Percentiles rank a stretch among this genome's conserved stretches.
Evolutionary conservation across 768 basidiomycete species (phyloP).

Genomic region (Nidularia pulvinata): DNA sequence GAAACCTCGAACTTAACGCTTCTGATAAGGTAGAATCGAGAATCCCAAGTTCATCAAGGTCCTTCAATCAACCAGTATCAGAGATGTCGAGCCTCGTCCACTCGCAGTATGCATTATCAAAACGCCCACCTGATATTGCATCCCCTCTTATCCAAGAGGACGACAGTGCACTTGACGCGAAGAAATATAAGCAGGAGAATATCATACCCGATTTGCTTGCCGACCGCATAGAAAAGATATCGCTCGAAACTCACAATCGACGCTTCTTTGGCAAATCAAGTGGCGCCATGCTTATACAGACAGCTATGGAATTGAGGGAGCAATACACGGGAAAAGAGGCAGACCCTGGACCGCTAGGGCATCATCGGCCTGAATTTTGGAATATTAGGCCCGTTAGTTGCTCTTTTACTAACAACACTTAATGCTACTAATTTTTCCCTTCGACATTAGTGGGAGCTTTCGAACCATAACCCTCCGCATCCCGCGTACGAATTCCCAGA

Average conservation of each 20-base stretch:
- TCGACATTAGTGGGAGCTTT: constrained; percentile 32
- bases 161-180: constrained; percentile 6
- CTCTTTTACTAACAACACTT: neutral
- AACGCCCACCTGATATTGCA: constrained; percentile 17
- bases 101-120: too few relatives aligned
- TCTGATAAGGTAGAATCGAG: constrained; percentile 13
- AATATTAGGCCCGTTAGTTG: constrained; percentile 26
- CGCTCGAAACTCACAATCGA: constrained; percentile 29
- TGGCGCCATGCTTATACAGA: constrained; percentile 50
- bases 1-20: constrained; percentile 16
- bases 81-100: too few relatives aligned
- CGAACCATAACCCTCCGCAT: constrained; percentile 4
- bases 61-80: constrained; percentile 5
- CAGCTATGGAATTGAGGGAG: constrained; percentile 59
- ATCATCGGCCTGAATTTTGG: constrained; percentile 36
- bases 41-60: constrained; percentile 14
- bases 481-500: constrained; percentile 46
- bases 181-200: constrained; percentile 32
- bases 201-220: constrained; percentile 23
- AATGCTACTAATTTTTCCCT: neutral
- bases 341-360: constrained; percentile 7
- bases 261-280: constrained; percentile 60
- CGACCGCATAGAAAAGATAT: constrained; percentile 30
- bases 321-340: constrained; percentile 40
- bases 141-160: constrained; percentile 30